Base-by-base conservation (phyloP, 2,329 filamentous ascomycete genomes). In the Tolypocladium pustulatum region DNA sequence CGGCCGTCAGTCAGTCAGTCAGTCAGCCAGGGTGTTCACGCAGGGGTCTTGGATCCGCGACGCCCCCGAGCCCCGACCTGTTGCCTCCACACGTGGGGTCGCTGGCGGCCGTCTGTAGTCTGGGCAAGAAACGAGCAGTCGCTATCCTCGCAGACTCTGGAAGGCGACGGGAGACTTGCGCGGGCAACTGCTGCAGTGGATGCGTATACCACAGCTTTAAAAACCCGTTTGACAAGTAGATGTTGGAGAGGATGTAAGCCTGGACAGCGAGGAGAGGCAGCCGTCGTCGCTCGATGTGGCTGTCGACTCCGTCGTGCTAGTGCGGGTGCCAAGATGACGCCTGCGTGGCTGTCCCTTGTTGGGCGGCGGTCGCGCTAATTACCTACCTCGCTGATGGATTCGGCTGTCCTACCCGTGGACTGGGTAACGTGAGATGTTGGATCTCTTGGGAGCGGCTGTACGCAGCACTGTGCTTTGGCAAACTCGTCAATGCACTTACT, bases 1-100 rank as follows among this genome's bases (percentile, higher is more conserved):
- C 38, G 2, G 37, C 38, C 38, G 38, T n/a, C 38, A 38, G 15
- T 17, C 13, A 38, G 37, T n/a, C n/a, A n/a, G 6, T 37, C 36
- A 37, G 36, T 13, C 36, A 15, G 13, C 36, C 36, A 38, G 36
- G 38, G 38, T 40, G 25, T 17, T 20, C 9, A 41, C 27, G 20
- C 55, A 56, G 41, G 55, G 55, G 41, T 56, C 55, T 17, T 30
- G 55, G 55, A 56, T 51, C 55, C 55, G 55, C 41, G 25, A 56
- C 41, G 55, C 38, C 57, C n/a, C 32, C 52, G 32, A 40, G n/a
- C 46, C 25, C 22, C n/a, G n/a, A n/a, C n/a, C n/a, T n/a, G n/a
- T n/a, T 30, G 36, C 25, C 54, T 43, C 43, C 54, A 38, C 54
- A 51, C 54, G 49, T 54, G 52, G 46, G 36, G 46, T 30, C n/a